Evolutionary conservation across 129 eudicot genomes (phyloP).

Genomic region (Flaveria robusta): DNA sequence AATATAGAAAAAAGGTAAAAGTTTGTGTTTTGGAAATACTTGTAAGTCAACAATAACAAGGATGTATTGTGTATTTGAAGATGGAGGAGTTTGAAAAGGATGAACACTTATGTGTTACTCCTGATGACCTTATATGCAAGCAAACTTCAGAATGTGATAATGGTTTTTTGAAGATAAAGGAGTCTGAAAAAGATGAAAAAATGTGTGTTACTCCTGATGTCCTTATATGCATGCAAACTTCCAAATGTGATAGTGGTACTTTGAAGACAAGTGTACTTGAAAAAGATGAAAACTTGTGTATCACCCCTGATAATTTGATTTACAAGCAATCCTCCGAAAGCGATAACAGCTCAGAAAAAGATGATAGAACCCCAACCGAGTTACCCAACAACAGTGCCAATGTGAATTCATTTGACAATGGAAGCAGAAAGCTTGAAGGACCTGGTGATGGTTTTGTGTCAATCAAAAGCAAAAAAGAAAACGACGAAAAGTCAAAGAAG

Average conservation of each 20-base stretch:
- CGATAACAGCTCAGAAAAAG: not conserved
- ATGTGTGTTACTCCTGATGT: conserved; percentile 3
- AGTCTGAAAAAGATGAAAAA: not conserved
- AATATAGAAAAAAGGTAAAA: not conserved
- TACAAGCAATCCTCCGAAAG: not conserved
- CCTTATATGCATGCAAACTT: not conserved
- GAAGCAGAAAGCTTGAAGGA: conserved; percentile 11
- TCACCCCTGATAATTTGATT: not conserved
- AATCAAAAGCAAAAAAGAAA: conserved; percentile 34
- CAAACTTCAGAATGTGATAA: conserved; percentile 1
- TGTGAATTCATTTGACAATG: conserved; percentile 7
- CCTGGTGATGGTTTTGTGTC: conserved; percentile 44
- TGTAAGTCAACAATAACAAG: not conserved
- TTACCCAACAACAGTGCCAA: not conserved
- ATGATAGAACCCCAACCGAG: not conserved
- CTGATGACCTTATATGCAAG: conserved; percentile 15
- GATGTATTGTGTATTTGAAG: not conserved
- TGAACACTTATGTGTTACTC: not conserved
- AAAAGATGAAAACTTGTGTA: not conserved
- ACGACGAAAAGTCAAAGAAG: conserved; percentile 26
- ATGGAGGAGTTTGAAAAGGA: not conserved
- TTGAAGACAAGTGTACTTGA: not conserved
- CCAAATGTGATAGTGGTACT: not conserved
- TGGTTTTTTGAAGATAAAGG: not conserved
- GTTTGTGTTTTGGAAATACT: not conserved